Base-by-base conservation (phyloP, 140 eudicot species). In the Flaveria floridana region DNA sequence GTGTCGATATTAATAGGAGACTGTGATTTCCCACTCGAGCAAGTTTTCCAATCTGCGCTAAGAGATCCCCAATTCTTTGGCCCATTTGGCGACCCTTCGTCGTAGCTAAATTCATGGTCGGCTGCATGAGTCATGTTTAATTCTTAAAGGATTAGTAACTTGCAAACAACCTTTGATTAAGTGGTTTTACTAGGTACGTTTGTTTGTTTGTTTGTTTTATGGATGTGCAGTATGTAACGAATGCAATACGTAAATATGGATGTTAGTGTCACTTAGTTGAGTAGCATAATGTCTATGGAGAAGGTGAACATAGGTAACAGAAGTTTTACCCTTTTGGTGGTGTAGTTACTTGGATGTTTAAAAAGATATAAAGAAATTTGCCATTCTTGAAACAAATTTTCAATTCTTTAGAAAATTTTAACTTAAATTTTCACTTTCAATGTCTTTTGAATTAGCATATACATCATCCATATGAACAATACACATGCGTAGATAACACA, bases 1-100 rank as follows among this genome's bases (percentile, higher is more conserved):
- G 47, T 20, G 12, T 20, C 12, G 41, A 89, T 52, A 62, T 89
- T 69, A 23, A 89, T 77, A 1, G 96, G 96, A 34, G 96, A 83
- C 55, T 89, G 96, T 3, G 46, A 16, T 75, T 56, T 74, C n/a
- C 92, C 96, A 44, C 0, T 62, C 10, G 39, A 75, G 72, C 96
- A 89, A 44, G 25, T 13, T 55, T 76, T 58, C 96, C 96, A 89
- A 0, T 56, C 58, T 0, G 87, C 20, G 7, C 71, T 64, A 20
- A 89, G 56, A 11, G 65, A 5, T 7, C 87, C 90, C 96, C 92
- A 86, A 26, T 81, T 71, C 14, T 55, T 16, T 16, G 90, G 96
- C 7, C 89, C 96, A 0, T 57, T 76, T 39, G 37, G 66, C 10
- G 79, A 23, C 47, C 20, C 66, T 16, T 18, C 46, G 8, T 9